A percentile compares a stretch with the other conserved stretches of the same genome.
Evolutionary conservation across 495 filamentous ascomycete species (phyloP).

Genomic region (Rhizodiscina lignyota): DNA sequence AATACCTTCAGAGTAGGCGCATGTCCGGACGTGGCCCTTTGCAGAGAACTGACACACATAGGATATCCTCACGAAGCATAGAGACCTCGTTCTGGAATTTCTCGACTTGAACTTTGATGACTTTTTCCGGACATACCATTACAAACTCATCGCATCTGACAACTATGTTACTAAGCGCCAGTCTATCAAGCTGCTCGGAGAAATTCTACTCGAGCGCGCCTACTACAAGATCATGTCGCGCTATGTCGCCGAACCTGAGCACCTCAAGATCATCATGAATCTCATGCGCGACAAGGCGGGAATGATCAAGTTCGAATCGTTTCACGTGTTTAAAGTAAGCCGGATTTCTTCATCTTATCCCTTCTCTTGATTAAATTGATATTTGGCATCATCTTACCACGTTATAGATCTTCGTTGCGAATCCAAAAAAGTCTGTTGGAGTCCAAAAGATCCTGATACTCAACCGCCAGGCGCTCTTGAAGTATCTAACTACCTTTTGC

Average conservation of each 20-base stretch:
- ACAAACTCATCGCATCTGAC: conserved; percentile 69
- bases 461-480: conserved; percentile 79
- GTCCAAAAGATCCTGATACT: conserved; percentile 92
- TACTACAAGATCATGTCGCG: conserved; percentile 97
- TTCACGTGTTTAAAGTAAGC: conserved; percentile 90
- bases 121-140: conserved; percentile 87
- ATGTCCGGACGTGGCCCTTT: not conserved
- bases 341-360: no score
- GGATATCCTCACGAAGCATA: conserved; percentile 92
- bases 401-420: conserved; percentile 80
- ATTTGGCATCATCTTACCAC: not conserved
- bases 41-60: conserved; percentile 18
- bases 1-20: conserved; percentile 75
- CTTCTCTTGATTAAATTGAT: not conserved
- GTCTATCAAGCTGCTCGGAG: conserved; percentile 91
- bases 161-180: conserved; percentile 98
- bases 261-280: conserved; percentile 97
- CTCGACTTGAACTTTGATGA: conserved; percentile 72
- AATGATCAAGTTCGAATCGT: conserved; percentile 98
- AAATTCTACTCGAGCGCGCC: conserved; percentile 82
- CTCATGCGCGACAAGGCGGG: conserved; percentile 82
- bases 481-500: conserved; percentile 78
- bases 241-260: conserved; percentile 88
- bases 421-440: conserved; percentile 83
- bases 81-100: conserved; percentile 71